Base-by-base conservation (phyloP, 2,329 filamentous ascomycete species). In the Lachnellula cervina region DNA sequence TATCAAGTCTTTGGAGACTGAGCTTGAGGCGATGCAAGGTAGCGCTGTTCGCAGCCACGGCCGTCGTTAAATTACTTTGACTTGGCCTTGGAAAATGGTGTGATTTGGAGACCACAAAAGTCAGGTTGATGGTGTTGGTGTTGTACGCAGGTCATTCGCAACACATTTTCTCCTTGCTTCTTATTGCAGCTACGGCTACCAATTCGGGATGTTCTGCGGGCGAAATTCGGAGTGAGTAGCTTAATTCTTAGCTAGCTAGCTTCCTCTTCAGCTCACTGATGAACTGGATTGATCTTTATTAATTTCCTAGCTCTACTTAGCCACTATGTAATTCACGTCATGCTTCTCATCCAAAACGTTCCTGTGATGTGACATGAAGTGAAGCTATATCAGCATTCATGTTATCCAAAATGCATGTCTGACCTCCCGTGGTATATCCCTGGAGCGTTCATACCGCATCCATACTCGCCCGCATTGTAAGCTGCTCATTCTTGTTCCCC, bases 401-500 rank as follows among this genome's bases (percentile, higher is more conserved):
- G 9, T 13, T 32, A 13, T 32, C 9, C 2, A 32, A 45, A 46
- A 21, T 38, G 17, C 32, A 44, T 38, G 50, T 13, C 2, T 40
- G 5, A 13, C 37, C 37, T 40, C n/a, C n/a, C 37, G 14, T 40
- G 37, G 37, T 40, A 51, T 46, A 51, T 42, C 54, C 55, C 37
- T 50, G 40, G 43, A 54, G 17, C 11, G 37, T 45, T 58, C 59
- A 71, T 19, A 92, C 81, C 19, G 87, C 86, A 71, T 92, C 88
- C 78, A 92, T 90, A 61, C 80, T 84, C 25, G 88, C 88, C 66
- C 88, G 77, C 28, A 84, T 90, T 2, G 81, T 90, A 59, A 99
- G 78, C 72, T 96, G 90, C 76, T 99, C 94, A 68, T 97, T 97
- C 78, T 96, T 97, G 71, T 99, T 99, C 19, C 94, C 94, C 55